These are phyloP conservation scores for Euphorbia peplus DNA, from an alignment of 345 rosid genomes.

Conservation along the genomic window DNA sequence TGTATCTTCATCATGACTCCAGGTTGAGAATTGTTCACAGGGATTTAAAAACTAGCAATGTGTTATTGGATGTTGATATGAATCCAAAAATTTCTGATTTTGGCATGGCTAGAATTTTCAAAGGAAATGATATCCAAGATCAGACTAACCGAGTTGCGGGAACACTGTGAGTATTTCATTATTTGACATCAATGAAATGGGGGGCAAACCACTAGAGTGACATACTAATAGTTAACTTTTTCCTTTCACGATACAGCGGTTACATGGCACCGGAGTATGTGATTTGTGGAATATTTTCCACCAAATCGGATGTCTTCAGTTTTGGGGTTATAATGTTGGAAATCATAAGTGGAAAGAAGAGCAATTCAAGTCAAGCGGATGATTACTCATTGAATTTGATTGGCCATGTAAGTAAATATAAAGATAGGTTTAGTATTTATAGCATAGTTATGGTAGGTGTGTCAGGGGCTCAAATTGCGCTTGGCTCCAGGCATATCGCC, in stretches of 20 bases:
- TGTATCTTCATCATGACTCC: conserved; percentile 20
- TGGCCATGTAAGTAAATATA: conserved; percentile 15
- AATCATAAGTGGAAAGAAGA: conserved; percentile 4
- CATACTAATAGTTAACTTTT: too few relatives aligned
- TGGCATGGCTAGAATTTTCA: conserved; percentile 16
- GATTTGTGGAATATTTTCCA: conserved; percentile 4
- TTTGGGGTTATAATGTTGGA: conserved; percentile 10
- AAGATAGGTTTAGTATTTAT: too few relatives aligned
- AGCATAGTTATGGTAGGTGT: too few relatives aligned
- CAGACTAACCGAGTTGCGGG: conserved; percentile 12
- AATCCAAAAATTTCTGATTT: conserved; percentile 21
- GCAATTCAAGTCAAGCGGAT: conserved; percentile 3
- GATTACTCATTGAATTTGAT: conserved; percentile 1
- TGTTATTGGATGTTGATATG: conserved; percentile 11
- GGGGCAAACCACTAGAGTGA: too few relatives aligned
- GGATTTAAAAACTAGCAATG: conserved; percentile 16
- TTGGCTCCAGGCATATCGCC: too few relatives aligned
- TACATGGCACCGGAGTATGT: conserved; percentile 22
- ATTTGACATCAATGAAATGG: too few relatives aligned
- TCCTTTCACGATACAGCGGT: conserved; percentile 18
- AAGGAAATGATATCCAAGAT: not conserved
- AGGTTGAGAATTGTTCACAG: conserved; percentile 7
- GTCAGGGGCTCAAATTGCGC: too few relatives aligned
- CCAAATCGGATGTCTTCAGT: conserved; percentile 4
- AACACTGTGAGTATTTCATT: conserved; percentile 11